These are phyloP conservation scores for Gremmenia infestans DNA, from an alignment of 2,329 filamentous ascomycete species.

Conservation along the genomic window DNA sequence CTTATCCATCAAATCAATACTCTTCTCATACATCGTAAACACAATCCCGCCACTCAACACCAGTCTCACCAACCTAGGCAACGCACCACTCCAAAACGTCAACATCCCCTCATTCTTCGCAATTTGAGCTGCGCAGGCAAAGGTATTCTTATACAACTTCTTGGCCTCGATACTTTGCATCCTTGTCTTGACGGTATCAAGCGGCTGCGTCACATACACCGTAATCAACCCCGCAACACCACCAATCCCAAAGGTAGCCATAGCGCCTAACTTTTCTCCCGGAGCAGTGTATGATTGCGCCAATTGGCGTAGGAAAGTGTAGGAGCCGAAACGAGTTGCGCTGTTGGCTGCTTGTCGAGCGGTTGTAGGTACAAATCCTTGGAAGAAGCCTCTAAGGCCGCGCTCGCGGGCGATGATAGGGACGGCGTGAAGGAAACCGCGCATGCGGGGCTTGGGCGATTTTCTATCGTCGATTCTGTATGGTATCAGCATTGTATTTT, in stretches of 20 bases:
- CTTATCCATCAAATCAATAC: conserved; percentile 77
- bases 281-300: conserved; percentile 89
- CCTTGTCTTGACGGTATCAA: conserved; percentile 94
- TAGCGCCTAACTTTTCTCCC: conserved; percentile 85
- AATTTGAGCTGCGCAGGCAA: conserved; percentile 77
- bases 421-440: conserved; percentile 86
- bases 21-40: conserved; percentile 98
- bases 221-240: conserved; percentile 87
- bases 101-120: conserved; percentile 83
- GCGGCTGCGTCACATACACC: conserved; percentile 68
- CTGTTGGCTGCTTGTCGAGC: conserved; percentile 93
- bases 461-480: conserved; percentile 90
- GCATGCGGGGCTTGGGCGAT: conserved; percentile 75
- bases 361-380: conserved; percentile 92
- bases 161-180: conserved; percentile 96
- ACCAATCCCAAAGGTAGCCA: conserved; percentile 87
- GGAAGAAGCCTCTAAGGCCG: conserved; percentile 88
- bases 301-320: conserved; percentile 84
- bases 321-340: conserved; percentile 84
- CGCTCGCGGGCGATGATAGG: conserved; percentile 83
- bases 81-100: conserved; percentile 90
- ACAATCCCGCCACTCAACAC: conserved; percentile 94
- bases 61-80: conserved; percentile 78
- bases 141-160: conserved; percentile 77
- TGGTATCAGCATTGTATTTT: neutral